These are phyloP conservation scores for Microsporum ferrugineum DNA, from an alignment of 2,329 filamentous ascomycete species.

Conservation along the genomic window DNA sequence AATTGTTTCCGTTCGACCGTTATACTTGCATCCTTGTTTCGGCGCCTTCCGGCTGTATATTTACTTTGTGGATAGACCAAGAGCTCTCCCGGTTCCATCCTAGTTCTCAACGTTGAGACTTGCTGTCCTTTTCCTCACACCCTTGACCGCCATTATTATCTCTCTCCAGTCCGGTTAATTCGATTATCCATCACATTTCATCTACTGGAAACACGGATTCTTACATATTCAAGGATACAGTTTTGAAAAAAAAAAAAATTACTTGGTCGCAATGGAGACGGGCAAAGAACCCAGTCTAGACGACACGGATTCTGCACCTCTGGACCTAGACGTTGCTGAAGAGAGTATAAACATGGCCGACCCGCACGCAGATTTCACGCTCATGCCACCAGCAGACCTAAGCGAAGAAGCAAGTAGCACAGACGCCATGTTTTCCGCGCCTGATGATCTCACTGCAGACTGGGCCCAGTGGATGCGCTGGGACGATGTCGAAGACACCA, in stretches of 20 bases:
- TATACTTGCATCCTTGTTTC: neutral
- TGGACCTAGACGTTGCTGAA: neutral
- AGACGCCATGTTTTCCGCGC: neutral
- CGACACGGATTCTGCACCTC: neutral
- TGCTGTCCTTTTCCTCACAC: neutral
- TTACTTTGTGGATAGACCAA: neutral
- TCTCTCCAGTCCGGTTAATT: neutral
- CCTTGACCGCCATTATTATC: neutral
- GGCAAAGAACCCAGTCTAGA: neutral
- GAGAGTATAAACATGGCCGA: slow-evolving; percentile 2
- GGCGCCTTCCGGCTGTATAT: neutral
- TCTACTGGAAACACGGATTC: neutral
- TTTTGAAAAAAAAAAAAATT: neutral
- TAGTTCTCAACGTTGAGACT: neutral
- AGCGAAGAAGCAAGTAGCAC: slow-evolving; percentile 4
- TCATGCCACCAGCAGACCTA: slow-evolving; percentile 5
- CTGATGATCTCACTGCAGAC: slow-evolving; percentile 27
- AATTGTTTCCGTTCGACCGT: neutral
- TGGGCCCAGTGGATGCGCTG: slow-evolving; percentile 39
- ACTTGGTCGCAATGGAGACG: neutral
- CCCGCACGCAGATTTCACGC: slow-evolving; percentile 4
- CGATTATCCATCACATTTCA: neutral
- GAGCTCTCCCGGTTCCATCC: slow-evolving; percentile 2
- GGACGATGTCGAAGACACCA: slow-evolving; percentile 29
- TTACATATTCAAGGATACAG: neutral